Conservation (phyloP, 768 basidiomycete genomes). For the Tulasnella sp. region DNA sequence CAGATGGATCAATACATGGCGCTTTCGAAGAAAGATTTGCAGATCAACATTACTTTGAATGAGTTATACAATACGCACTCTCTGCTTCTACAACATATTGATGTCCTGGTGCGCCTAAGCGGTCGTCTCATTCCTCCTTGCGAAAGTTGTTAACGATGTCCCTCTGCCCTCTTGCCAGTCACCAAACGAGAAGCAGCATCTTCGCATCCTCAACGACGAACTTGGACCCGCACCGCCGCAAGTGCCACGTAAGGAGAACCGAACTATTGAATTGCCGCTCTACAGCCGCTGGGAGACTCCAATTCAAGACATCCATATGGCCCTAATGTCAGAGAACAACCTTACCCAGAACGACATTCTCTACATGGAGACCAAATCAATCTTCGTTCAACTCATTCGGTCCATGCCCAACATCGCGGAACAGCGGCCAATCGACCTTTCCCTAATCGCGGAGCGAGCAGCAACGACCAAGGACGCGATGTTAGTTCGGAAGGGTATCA, state of each 20-base stretch:
- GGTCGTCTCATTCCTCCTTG: background rate
- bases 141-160: slow-evolving; percentile 1
- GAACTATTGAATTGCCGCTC: slow-evolving; percentile 79
- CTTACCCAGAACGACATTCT: slow-evolving; percentile 97
- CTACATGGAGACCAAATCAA: slow-evolving; percentile 99
- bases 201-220: slow-evolving; percentile 93
- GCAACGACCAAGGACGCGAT: slow-evolving; percentile 96
- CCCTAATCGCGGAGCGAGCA: slow-evolving; percentile 82
- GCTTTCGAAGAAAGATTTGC: slow-evolving; percentile 94
- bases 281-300: slow-evolving; percentile 99
- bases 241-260: slow-evolving; percentile 96
- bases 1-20: slow-evolving; percentile 99
- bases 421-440: slow-evolving; percentile 79
- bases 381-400: slow-evolving; percentile 94
- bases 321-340: slow-evolving; percentile 78
- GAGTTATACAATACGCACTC: slow-evolving; percentile 99
- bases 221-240: slow-evolving; percentile 87
- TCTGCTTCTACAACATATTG: slow-evolving; percentile 87
- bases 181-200: slow-evolving; percentile 93
- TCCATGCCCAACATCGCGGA: slow-evolving; percentile 79
- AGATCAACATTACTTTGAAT: slow-evolving; percentile 97
- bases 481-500: slow-evolving; percentile 94
- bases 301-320: slow-evolving; percentile 92
- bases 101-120: slow-evolving; percentile 60
- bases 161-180: slow-evolving; percentile 41